phyloP scores from a whole-genome alignment of 257 asterid genomes.

The Ballota nigra region DNA sequence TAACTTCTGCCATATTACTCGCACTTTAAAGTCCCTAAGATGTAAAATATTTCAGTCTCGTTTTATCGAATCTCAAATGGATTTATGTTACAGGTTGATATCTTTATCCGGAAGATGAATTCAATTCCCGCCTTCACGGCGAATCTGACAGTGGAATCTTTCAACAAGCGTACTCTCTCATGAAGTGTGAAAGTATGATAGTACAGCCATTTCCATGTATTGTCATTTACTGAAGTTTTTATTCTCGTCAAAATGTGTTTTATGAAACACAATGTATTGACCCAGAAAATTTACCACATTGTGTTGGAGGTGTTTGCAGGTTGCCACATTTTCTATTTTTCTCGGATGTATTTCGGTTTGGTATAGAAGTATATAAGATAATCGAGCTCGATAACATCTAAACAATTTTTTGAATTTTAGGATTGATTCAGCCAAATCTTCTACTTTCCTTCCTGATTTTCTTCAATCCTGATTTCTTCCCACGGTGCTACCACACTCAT shows the following conservation, averaged over 20 bases:
- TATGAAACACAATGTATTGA: not conserved
- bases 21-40: not conserved
- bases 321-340: not conserved
- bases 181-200: slow-evolving; percentile 28
- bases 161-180: slow-evolving; percentile 86
- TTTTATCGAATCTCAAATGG: slow-evolving; percentile 6
- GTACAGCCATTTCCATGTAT: not conserved
- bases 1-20: not conserved
- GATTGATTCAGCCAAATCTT: no score
- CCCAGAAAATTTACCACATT: not conserved
- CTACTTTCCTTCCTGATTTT: no score
- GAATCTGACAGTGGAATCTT: slow-evolving; percentile 88
- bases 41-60: not conserved
- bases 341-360: not conserved
- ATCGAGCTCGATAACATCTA: no score
- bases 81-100: slow-evolving; percentile 58
- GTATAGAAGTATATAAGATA: not conserved
- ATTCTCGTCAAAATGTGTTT: not conserved
- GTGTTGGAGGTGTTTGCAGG: not conserved
- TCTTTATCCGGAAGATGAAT: slow-evolving; percentile 78
- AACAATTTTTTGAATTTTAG: no score
- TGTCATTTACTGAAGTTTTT: not conserved
- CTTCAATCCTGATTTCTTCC: no score
- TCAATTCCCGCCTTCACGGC: slow-evolving; percentile 93
- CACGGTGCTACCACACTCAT: no score